Evolutionary conservation across 2,329 filamentous ascomycete genomes (phyloP), one percentile per base, ranked within the genome.

Genomic region (Macroventuria anomochaeta): DNA sequence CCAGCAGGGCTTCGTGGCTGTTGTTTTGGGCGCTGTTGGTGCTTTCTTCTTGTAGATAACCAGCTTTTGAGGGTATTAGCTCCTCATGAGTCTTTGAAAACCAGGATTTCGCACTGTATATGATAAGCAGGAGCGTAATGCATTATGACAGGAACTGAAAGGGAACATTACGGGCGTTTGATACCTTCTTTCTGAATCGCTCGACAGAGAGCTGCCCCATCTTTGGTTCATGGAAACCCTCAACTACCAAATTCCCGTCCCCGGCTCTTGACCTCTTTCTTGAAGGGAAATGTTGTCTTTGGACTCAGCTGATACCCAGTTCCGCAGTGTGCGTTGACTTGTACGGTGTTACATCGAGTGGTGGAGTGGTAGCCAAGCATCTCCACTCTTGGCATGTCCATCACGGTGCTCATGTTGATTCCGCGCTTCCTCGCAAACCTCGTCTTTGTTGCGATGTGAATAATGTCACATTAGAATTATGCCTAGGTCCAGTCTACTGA

Each of bases 1-100:
- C 18, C 33, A 44, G n/a, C 40, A 49, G 39, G 37, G 51, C 18
- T 40, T 53, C 15, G 8, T 53, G 10, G 42, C 54, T 18, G 28
- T 55, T 8, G 21, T 50, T 12, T 11, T 54, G 5, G 57, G 57
- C 20, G 59, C 48, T 8, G 13, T 58, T 29, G 52, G 53, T 37
- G 50, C 49, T 49, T 48, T 50, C 21, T 43, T 60, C 29, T 42
- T 62, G 39, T 58, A 57, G n/a, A 34, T 13, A 7, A 7, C 7
- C 12, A 25, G 18, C 5, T 6, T 28, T 8, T 12, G 28, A 20
- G 15, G 11, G 25, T 12, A 7, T 12, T 17, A 15, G 3, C 15
- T 7, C 31, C n/a, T n/a, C n/a, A n/a, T n/a, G 31, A 15, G 8
- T 15, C 5, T 20, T 3, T 40, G 37, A n/a, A 11, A 4, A 32